Evolutionary conservation across 2,329 filamentous ascomycete genomes (phyloP).

Genomic region (Lasiodiplodia gonubiensis): DNA sequence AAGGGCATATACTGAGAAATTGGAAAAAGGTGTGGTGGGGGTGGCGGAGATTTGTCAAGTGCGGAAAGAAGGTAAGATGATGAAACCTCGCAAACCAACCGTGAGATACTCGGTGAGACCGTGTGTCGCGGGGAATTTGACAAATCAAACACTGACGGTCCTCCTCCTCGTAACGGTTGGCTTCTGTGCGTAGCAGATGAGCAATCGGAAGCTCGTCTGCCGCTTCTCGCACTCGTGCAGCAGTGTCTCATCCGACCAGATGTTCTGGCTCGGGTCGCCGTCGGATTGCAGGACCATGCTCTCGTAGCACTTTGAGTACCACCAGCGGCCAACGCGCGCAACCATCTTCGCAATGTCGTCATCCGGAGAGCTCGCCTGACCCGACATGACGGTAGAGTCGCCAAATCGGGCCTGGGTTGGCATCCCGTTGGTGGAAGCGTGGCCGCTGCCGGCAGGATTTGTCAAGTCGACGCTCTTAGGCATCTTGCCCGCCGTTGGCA

Average conservation of each 20-base stretch:
- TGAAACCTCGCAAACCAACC: constrained; percentile 2
- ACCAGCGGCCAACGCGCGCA: constrained; percentile 89
- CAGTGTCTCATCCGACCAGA: constrained; percentile 79
- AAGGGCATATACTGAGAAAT: not conserved
- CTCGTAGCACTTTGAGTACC: constrained; percentile 95
- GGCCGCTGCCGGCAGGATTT: constrained; percentile 4
- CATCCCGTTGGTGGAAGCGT: not conserved
- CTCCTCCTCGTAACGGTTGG: constrained; percentile 59
- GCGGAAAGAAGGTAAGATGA: not conserved
- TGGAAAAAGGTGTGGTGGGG: not conserved
- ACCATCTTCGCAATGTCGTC: constrained; percentile 92
- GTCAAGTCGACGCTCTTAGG: constrained; percentile 36
- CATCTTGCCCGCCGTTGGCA: constrained; percentile 68
- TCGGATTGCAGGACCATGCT: constrained; percentile 35
- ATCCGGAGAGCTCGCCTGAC: constrained; percentile 52
- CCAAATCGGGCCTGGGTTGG: constrained; percentile 62
- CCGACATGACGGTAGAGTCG: constrained; percentile 41
- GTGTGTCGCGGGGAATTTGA: not conserved
- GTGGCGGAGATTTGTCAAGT: not conserved
- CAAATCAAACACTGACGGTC: constrained; percentile 55
- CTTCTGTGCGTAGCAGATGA: constrained; percentile 90
- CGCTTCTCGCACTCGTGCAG: constrained; percentile 85
- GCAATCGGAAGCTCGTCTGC: constrained; percentile 84
- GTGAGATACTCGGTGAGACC: not conserved
- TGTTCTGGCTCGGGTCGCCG: constrained; percentile 58